These are phyloP conservation scores for Hevea brasiliensis DNA, from an alignment of 345 rosid genomes.

Conservation along the genomic window DNA sequence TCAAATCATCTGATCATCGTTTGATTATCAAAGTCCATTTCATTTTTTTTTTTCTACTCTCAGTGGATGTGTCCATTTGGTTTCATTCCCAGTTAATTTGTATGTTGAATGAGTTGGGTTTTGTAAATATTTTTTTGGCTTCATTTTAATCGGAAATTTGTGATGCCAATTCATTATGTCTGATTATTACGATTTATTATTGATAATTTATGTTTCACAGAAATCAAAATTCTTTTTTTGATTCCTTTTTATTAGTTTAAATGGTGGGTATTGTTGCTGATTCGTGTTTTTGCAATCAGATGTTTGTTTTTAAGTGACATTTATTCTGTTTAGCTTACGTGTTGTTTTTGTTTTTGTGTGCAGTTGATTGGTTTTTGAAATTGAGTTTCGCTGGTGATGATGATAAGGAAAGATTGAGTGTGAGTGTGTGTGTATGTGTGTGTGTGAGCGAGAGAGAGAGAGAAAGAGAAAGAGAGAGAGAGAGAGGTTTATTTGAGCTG, in stretches of 20 bases:
- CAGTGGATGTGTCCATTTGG: background rate
- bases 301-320: conserved; percentile 1
- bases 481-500: conserved; percentile 20
- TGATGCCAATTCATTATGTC: background rate
- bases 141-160: background rate
- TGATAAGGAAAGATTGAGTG: conserved; percentile 13
- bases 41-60: background rate
- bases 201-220: background rate
- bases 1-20: conserved; percentile 25
- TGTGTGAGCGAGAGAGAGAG: conserved; percentile 19
- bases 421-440: conserved; percentile 23
- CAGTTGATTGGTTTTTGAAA: conserved; percentile 16
- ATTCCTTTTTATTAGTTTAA: too few species aligned
- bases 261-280: background rate
- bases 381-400: conserved; percentile 31
- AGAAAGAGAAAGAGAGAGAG: conserved; percentile 7
- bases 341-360: background rate
- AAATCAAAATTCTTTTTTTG: too few species aligned
- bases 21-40: conserved; percentile 6
- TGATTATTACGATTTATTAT: background rate
- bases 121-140: too few species aligned
- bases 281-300: background rate
- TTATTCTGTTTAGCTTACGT: background rate
- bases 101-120: background rate
- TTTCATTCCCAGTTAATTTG: background rate